Conservation (phyloP, 2,329 filamentous ascomycete genomes). For the Fusarium napiforme region DNA sequence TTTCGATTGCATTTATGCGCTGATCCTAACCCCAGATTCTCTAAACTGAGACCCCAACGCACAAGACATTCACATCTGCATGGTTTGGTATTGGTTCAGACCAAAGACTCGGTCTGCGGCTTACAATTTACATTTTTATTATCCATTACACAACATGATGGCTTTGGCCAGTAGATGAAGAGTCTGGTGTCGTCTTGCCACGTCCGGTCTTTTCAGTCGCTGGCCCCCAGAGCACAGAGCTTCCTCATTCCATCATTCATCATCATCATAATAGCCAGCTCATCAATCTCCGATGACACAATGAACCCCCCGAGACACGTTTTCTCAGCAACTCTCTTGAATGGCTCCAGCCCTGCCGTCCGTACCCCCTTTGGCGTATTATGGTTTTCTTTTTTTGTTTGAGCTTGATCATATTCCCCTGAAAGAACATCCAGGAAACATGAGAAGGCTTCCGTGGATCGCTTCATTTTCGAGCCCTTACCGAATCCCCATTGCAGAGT, state of each 20-base stretch:
- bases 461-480: not conserved
- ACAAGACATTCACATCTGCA: slow-evolving; percentile 9
- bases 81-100: slow-evolving; percentile 31
- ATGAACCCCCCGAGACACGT: slow-evolving; percentile 33
- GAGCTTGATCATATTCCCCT: slow-evolving; percentile 7
- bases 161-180: slow-evolving; percentile 27
- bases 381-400: not conserved
- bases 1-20: not conserved
- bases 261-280: slow-evolving; percentile 41
- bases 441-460: not conserved
- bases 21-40: slow-evolving; percentile 3
- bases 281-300: slow-evolving; percentile 37
- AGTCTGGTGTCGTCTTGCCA: slow-evolving; percentile 26
- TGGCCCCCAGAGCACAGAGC: slow-evolving; percentile 26
- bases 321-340: slow-evolving; percentile 28
- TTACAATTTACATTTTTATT: slow-evolving; percentile 9
- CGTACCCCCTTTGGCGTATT: not conserved
- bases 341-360: slow-evolving; percentile 20
- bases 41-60: not conserved
- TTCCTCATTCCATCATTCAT: slow-evolving; percentile 30
- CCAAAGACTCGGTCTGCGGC: slow-evolving; percentile 13
- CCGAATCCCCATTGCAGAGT: not conserved
- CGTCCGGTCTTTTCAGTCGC: slow-evolving; percentile 31
- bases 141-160: slow-evolving; percentile 23
- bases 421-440: not conserved